A percentile compares a stretch with the other conserved stretches of the same genome.
Evolutionary conservation across 1,284 basidiomycete species (phyloP).

Genomic region (Athelia sp.): DNA sequence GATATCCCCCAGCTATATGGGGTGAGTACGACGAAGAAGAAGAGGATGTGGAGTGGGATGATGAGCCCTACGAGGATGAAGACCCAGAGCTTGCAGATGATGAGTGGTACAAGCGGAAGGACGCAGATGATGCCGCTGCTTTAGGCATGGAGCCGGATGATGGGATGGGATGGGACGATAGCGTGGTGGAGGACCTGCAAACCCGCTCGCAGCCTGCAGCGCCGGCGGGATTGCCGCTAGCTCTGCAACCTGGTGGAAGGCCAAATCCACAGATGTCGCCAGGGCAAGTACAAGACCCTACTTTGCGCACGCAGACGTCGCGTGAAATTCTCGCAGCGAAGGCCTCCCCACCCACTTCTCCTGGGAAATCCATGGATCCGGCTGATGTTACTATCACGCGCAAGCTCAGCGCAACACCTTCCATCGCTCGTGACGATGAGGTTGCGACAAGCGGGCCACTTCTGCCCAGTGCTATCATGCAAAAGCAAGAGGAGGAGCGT

Average conservation of each 20-base stretch:
- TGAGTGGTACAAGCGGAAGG: slow-evolving; percentile 37
- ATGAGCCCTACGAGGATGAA: slow-evolving; percentile 68
- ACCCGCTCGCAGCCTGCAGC: slow-evolving; percentile 20
- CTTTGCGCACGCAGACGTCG: slow-evolving; percentile 28
- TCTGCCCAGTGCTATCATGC: slow-evolving; percentile 41
- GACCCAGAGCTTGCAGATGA: slow-evolving; percentile 52
- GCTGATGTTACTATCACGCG: slow-evolving; percentile 60
- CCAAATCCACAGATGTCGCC: slow-evolving; percentile 26
- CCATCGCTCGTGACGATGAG: slow-evolving; percentile 58
- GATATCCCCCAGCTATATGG: slow-evolving; percentile 80
- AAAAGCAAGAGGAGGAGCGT: slow-evolving; percentile 50
- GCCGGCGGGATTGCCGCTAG: slow-evolving; percentile 10
- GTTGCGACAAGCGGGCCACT: slow-evolving; percentile 24
- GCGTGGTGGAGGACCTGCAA: slow-evolving; percentile 46
- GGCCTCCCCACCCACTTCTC: slow-evolving; percentile 13
- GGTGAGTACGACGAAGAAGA: slow-evolving; percentile 76
- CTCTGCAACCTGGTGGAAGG: slow-evolving; percentile 14
- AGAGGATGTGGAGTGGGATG: slow-evolving; percentile 70
- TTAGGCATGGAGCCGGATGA: slow-evolving; percentile 60
- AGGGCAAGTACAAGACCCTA: slow-evolving; percentile 14
- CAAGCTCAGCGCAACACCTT: slow-evolving; percentile 73
- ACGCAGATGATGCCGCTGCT: slow-evolving; percentile 26
- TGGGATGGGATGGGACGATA: slow-evolving; percentile 73
- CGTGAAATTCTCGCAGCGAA: slow-evolving; percentile 32
- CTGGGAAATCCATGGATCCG: slow-evolving; percentile 42